phyloP scores from a whole-genome alignment of 768 basidiomycete species.

The Termitomyces sp. region DNA sequence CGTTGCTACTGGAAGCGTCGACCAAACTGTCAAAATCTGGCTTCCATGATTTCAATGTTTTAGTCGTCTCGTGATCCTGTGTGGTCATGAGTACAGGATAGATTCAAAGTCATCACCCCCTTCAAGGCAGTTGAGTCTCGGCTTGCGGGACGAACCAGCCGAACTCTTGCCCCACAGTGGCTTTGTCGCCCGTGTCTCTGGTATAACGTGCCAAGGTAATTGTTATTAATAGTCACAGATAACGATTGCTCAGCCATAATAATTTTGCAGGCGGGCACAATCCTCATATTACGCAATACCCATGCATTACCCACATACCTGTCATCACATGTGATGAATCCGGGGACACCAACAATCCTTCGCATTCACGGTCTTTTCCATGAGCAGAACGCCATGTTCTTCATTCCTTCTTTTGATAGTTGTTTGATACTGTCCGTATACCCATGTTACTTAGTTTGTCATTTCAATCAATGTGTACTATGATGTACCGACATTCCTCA shows the following conservation, averaged over 20 bases:
- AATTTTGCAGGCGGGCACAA: constrained; percentile 3
- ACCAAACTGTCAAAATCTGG: constrained; percentile 65
- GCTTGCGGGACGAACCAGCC: constrained; percentile 3
- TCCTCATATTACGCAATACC: constrained; percentile 11
- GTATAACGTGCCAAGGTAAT: constrained; percentile 12
- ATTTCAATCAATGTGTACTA: constrained; percentile 20
- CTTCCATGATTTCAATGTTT: constrained; percentile 35
- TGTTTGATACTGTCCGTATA: constrained; percentile 12
- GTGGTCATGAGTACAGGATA: background rate
- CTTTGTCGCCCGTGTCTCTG: constrained; percentile 6
- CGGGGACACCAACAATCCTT: constrained; percentile 16
- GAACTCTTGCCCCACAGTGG: constrained; percentile 7
- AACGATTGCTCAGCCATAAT: background rate
- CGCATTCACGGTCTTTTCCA: constrained; percentile 19
- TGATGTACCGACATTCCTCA: constrained; percentile 11
- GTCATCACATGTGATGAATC: constrained; percentile 10
- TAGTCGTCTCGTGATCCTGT: background rate
- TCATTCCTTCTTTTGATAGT: constrained; percentile 2
- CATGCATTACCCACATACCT: constrained; percentile 11
- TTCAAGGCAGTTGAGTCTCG: background rate
- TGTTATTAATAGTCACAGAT: background rate
- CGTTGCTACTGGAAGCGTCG: constrained; percentile 63
- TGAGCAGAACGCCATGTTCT: constrained; percentile 8
- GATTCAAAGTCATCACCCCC: background rate
- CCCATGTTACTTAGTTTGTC: constrained; percentile 15